Conservation (phyloP, 805 yeast species). For the Lipomyces japonicus region DNA sequence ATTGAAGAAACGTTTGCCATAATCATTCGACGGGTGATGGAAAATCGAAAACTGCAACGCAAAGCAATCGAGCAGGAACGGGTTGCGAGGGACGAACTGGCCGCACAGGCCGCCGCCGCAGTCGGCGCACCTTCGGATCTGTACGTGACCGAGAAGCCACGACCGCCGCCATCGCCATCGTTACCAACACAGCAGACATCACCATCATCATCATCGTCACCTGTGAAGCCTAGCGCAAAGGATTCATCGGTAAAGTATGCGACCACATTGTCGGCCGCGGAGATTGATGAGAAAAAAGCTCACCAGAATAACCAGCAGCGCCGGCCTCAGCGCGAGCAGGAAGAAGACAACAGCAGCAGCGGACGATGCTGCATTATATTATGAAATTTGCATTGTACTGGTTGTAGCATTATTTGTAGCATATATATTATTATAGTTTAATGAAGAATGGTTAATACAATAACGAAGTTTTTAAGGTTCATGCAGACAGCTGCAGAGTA, state of each 20-base stretch:
- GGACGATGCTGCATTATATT: too few relatives aligned
- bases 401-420: too few relatives aligned
- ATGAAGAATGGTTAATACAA: too few relatives aligned
- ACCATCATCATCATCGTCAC: neutral
- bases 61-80: slow-evolving; percentile 12
- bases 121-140: too few relatives aligned
- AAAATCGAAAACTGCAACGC: slow-evolving; percentile 5
- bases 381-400: too few relatives aligned
- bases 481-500: too few relatives aligned
- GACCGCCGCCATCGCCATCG: neutral
- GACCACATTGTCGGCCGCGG: neutral
- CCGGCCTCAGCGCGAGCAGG: too few relatives aligned
- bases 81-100: slow-evolving; percentile 9
- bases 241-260: neutral
- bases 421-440: too few relatives aligned
- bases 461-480: too few relatives aligned
- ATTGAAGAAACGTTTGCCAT: slow-evolving; percentile 74
- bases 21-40: slow-evolving; percentile 46
- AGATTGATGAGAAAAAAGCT: slow-evolving; percentile 1
- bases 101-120: slow-evolving; percentile 9
- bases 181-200: neutral
- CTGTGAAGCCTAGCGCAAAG: neutral
- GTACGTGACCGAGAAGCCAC: neutral
- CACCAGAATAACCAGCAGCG: neutral
- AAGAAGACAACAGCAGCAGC: too few relatives aligned